Base-by-base conservation (phyloP, 148 eudicot genomes). In the Fagopyrum homotropicum region DNA sequence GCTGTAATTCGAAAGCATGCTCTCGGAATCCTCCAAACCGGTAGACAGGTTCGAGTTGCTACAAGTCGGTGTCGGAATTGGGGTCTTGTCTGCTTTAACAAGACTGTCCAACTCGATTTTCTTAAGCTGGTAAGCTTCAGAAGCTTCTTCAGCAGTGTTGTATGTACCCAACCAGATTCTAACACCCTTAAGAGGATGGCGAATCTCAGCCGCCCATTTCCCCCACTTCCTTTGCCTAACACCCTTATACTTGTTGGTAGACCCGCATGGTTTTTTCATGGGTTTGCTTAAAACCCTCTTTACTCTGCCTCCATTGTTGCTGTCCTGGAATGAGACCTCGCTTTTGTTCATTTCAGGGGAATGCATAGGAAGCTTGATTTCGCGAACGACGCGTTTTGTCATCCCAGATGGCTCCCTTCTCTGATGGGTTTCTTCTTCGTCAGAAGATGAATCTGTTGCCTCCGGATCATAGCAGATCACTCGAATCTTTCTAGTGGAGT, bases 141-240 rank as follows among this genome's bases (percentile, higher is more conserved):
- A 77, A 1, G 97, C 98, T 50, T 88, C 94, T 45, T 91, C 98
- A 10, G 97, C 89, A 14, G 94, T 86, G 69, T 81, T 73, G 69
- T 78, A 93, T 48, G 98, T 93, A 0, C 98, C 98, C 45, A 93
- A 76, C 98, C 98, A 93, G 60, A 91, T 77, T 80, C 92, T 82
- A 46, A 74, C 86, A 1, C 82, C 80, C 22, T 80, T 76, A 63
- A 87, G 73, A 7, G 98, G 98, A 76, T 93, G 89, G 4, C 98
- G 82, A 45, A 93, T 93, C 82, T 93, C 98, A 3, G 98, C 97
- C 2, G 97, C 98, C 91, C 91, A 93, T 86, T 89, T 91, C 4
- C 98, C 98, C 97, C 97, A 93, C 73, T 88, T 89, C 44, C 98
- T 73, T 54, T 83, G 94, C 69, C 98, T 87, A 22, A 93, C 98